Base-by-base conservation (phyloP, 108 stramenopile genomes). In the Nitzschia putrida region DNA sequence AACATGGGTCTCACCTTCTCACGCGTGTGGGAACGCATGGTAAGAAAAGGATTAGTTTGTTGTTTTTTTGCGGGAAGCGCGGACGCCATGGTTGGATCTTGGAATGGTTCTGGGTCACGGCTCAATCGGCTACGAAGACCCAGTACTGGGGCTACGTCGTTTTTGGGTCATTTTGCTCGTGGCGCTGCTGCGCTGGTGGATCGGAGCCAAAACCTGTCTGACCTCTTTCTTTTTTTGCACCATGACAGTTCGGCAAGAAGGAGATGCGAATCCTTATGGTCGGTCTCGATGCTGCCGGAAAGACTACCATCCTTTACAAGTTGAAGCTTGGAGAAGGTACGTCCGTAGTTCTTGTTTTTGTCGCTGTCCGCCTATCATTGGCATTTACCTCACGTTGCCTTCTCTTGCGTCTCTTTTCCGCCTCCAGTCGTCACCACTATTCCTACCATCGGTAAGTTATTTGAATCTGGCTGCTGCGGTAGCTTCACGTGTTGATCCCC, bases 231-330 rank as follows among this genome's bases (percentile, higher is more conserved):
- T 23, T 54, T 38, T 56, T 18, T 49, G 13, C 29, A 49, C 13
- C 14, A 53, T 53, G 53, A 68, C 64, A 90, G 88, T 96, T 96
- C 88, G 95, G 97, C 65, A 96, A 95, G 90, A 97, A 97, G 88
- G 99, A 99, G 88, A 97, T 98, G 97, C 88, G 99, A 65, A 99
- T 99, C 74, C 88, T 99, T 56, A 99, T 99, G 99, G 99, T 99
- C 41, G 99, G 99, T 82, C 95, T 99, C 66, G 99, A 99, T 88
- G 99, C 97, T 41, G 97, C 97, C 50, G 99, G 99, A 79, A 99
- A 99, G 87, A 99, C 99, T 55, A 99, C 99, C 76, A 98, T 98
- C 80, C 95, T 99, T 64, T 99, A 99, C 95, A 98, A 99, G 85
- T 93, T 99, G 81, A 98, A 98, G 90, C 93, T 99, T 18, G 97